phyloP scores from a whole-genome alignment of 2,329 filamentous ascomycete genomes.

The Claviceps humidiphila region DNA sequence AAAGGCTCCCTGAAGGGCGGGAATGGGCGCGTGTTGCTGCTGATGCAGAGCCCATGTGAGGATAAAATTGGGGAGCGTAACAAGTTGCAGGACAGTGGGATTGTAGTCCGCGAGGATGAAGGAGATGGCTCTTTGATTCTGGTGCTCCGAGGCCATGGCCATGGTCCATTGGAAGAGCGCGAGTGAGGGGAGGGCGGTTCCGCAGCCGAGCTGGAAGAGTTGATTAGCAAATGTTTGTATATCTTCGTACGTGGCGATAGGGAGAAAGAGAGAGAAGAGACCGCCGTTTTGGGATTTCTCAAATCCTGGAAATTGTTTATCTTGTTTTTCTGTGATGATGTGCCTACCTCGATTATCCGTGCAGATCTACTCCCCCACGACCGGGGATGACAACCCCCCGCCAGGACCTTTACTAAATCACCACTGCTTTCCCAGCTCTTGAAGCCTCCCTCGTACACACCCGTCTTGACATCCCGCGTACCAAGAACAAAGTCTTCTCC shows the following conservation, averaged over 20 bases:
- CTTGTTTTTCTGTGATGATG: background rate
- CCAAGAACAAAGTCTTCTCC: slow-evolving; percentile 30
- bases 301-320: too few species aligned
- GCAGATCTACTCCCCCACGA: slow-evolving; percentile 21
- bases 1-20: slow-evolving; percentile 31
- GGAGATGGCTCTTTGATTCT: slow-evolving; percentile 30
- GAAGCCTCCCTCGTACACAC: slow-evolving; percentile 76
- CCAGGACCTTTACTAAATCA: slow-evolving; percentile 60
- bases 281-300: too few species aligned
- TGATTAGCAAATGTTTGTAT: slow-evolving; percentile 7
- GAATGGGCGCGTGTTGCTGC: slow-evolving; percentile 15
- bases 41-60: slow-evolving; percentile 50
- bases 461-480: slow-evolving; percentile 63
- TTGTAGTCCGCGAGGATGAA: slow-evolving; percentile 72
- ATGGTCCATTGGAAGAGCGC: slow-evolving; percentile 53
- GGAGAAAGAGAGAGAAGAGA: background rate
- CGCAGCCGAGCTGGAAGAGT: slow-evolving; percentile 50
- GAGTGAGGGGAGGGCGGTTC: slow-evolving; percentile 60
- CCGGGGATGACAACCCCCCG: slow-evolving; percentile 24
- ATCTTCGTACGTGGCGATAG: background rate
- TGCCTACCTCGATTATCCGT: slow-evolving; percentile 41
- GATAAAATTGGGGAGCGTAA: slow-evolving; percentile 67
- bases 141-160: slow-evolving; percentile 20
- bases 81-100: slow-evolving; percentile 59
- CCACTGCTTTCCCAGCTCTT: slow-evolving; percentile 84